Evolutionary conservation across 2,329 filamentous ascomycete genomes (phyloP).

Genomic region (Aureobasidium sp.): DNA sequence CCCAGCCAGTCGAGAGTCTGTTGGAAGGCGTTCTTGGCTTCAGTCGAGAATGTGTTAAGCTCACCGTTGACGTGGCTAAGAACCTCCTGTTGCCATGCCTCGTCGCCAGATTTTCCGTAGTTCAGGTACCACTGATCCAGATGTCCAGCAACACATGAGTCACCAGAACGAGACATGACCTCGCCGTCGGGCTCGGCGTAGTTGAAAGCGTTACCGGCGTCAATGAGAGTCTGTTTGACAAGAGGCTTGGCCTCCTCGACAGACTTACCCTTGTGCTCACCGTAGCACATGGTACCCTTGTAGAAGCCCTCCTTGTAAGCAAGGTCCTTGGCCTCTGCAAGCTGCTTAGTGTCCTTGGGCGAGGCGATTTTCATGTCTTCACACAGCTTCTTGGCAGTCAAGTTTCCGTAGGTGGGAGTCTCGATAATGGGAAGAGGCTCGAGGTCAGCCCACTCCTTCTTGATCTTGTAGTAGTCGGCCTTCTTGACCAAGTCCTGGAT

Average conservation of each 20-base stretch:
- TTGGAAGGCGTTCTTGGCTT: slow-evolving; percentile 56
- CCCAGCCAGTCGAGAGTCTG: slow-evolving; percentile 86
- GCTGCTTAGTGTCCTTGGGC: slow-evolving; percentile 84
- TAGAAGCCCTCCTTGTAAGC: slow-evolving; percentile 98
- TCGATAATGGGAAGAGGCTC: slow-evolving; percentile 85
- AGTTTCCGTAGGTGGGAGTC: slow-evolving; percentile 78
- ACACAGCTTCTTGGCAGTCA: slow-evolving; percentile 74
- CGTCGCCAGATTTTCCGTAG: slow-evolving; percentile 72
- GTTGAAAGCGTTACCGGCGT: slow-evolving; percentile 70
- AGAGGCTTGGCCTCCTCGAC: slow-evolving; percentile 83
- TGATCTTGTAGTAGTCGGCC: slow-evolving; percentile 88
- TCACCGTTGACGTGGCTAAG: slow-evolving; percentile 63
- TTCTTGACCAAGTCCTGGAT: slow-evolving; percentile 86
- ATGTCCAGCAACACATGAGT: slow-evolving; percentile 86
- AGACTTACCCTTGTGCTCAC: slow-evolving; percentile 78
- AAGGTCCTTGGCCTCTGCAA: slow-evolving; percentile 88
- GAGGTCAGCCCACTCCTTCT: slow-evolving; percentile 91
- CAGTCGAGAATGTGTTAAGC: slow-evolving; percentile 68
- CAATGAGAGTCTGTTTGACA: slow-evolving; percentile 68
- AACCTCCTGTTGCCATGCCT: slow-evolving; percentile 68
- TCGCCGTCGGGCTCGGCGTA: slow-evolving; percentile 90
- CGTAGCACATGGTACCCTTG: slow-evolving; percentile 80
- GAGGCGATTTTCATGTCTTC: slow-evolving; percentile 95
- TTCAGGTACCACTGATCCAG: slow-evolving; percentile 98
- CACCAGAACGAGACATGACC: slow-evolving; percentile 80